These are phyloP conservation scores for Salisapilia sapeloensis DNA, from an alignment of 352 stramenopile genomes.

Conservation along the genomic window DNA sequence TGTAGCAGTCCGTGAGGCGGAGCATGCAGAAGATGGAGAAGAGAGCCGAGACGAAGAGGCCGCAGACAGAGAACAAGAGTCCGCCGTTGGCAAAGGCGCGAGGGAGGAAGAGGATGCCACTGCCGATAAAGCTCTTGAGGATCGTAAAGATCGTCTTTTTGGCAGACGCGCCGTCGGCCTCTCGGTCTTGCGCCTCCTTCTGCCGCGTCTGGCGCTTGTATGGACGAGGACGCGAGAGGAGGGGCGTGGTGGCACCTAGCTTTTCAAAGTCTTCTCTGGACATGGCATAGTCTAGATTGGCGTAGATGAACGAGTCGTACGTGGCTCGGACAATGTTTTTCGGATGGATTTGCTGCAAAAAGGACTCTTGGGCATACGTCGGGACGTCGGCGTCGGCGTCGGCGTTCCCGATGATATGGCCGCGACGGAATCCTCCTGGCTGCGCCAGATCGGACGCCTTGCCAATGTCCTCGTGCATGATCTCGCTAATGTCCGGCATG, in stretches of 20 bases:
- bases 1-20: conserved; percentile 29
- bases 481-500: conserved; percentile 30
- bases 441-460: conserved; percentile 34
- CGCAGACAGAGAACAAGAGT: conserved; percentile 44
- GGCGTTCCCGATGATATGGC: conserved; percentile 25
- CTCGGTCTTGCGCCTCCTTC: conserved; percentile 8
- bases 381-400: conserved; percentile 13
- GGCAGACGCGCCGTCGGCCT: conserved; percentile 13
- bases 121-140: conserved; percentile 59
- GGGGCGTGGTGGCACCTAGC: conserved; percentile 18
- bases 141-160: conserved; percentile 48
- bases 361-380: conserved; percentile 24
- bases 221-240: conserved; percentile 17
- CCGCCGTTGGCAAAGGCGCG: conserved; percentile 49
- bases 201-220: no score
- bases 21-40: conserved; percentile 51
- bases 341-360: conserved; percentile 25
- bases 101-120: conserved; percentile 45
- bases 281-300: conserved; percentile 19
- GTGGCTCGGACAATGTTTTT: conserved; percentile 10
- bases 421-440: conserved; percentile 30
- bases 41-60: conserved; percentile 18
- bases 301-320: conserved; percentile 36
- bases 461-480: conserved; percentile 34
- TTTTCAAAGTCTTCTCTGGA: conserved; percentile 16